Conservation (phyloP, 2,329 filamentous ascomycete species). For the Sporothrix curviconia region DNA sequence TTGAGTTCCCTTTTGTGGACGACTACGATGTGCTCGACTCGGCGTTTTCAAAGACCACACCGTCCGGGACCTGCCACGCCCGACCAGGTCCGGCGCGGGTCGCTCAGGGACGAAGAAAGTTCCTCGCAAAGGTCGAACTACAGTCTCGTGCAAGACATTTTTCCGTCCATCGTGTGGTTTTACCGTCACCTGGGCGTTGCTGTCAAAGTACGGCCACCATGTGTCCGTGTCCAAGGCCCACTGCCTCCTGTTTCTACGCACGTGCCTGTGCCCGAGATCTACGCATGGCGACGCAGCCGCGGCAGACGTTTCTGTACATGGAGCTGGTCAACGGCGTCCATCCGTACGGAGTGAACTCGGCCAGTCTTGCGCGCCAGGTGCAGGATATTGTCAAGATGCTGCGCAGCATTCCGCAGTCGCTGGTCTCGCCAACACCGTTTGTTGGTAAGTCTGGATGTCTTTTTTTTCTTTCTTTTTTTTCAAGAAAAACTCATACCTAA, state of each 20-base stretch:
- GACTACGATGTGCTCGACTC: constrained; percentile 8
- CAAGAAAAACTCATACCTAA: too few species aligned
- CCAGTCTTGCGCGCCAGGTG: background rate
- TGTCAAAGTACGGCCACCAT: constrained; percentile 27
- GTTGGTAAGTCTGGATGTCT: constrained; percentile 8
- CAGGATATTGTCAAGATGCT: background rate
- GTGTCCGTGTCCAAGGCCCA: constrained; percentile 24
- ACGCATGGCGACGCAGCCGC: constrained; percentile 20
- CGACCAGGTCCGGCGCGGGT: background rate
- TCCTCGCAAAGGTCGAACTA: too few species aligned
- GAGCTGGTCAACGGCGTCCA: constrained; percentile 19
- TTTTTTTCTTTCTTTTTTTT: background rate
- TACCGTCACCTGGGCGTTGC: constrained; percentile 20
- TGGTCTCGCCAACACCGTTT: constrained; percentile 7
- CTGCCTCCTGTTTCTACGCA: constrained; percentile 14
- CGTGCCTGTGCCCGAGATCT: constrained; percentile 21
- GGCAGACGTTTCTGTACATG: constrained; percentile 26
- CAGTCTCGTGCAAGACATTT: background rate
- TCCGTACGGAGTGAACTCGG: constrained; percentile 1
- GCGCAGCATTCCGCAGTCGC: constrained; percentile 1
- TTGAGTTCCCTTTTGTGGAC: constrained; percentile 7
- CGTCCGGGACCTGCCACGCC: constrained; percentile 4
- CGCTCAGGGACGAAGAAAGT: background rate
- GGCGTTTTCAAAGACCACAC: background rate
- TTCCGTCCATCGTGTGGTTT: background rate